A percentile compares a stretch with the other conserved stretches of the same genome.
Evolutionary conservation across 2,329 filamentous ascomycete species (phyloP).

Genomic region (Venturia carpophila): DNA sequence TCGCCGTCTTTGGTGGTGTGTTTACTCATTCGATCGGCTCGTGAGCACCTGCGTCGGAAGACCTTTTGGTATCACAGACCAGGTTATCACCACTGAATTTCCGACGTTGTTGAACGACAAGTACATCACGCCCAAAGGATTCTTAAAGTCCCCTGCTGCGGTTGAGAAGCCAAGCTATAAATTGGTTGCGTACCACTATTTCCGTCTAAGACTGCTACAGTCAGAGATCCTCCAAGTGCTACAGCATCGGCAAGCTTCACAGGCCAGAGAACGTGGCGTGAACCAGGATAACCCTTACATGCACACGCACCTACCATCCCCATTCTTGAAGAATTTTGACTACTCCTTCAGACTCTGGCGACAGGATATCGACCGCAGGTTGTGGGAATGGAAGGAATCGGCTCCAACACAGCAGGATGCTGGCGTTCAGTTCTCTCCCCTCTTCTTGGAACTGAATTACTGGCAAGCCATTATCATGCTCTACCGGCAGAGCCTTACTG

Average conservation of each 20-base stretch:
- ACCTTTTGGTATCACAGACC: slow-evolving; percentile 91
- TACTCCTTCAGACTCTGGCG: slow-evolving; percentile 78
- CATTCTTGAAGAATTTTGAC: slow-evolving; percentile 74
- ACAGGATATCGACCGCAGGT: slow-evolving; percentile 71
- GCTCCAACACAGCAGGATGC: slow-evolving; percentile 71
- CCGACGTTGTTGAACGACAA: slow-evolving; percentile 81
- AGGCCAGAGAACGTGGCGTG: slow-evolving; percentile 58
- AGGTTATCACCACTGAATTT: slow-evolving; percentile 92
- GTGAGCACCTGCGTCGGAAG: slow-evolving; percentile 90
- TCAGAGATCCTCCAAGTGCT: slow-evolving; percentile 92
- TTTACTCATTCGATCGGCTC: slow-evolving; percentile 88
- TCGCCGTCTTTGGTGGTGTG: slow-evolving; percentile 90
- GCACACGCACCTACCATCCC: slow-evolving; percentile 70
- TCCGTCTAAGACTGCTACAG: slow-evolving; percentile 78
- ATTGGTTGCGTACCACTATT: slow-evolving; percentile 83
- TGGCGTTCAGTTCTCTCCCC: slow-evolving; percentile 79
- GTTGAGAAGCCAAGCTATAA: slow-evolving; percentile 71
- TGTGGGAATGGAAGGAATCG: slow-evolving; percentile 79
- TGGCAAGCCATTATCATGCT: slow-evolving; percentile 97
- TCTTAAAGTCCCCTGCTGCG: slow-evolving; percentile 53
- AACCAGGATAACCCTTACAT: slow-evolving; percentile 63
- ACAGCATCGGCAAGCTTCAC: slow-evolving; percentile 82
- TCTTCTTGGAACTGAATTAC: slow-evolving; percentile 91
- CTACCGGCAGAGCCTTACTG: slow-evolving; percentile 81
- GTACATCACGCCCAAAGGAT: slow-evolving; percentile 74